Conservation (phyloP, 441 rosid genomes). For the Adansonia madagascariensis region DNA sequence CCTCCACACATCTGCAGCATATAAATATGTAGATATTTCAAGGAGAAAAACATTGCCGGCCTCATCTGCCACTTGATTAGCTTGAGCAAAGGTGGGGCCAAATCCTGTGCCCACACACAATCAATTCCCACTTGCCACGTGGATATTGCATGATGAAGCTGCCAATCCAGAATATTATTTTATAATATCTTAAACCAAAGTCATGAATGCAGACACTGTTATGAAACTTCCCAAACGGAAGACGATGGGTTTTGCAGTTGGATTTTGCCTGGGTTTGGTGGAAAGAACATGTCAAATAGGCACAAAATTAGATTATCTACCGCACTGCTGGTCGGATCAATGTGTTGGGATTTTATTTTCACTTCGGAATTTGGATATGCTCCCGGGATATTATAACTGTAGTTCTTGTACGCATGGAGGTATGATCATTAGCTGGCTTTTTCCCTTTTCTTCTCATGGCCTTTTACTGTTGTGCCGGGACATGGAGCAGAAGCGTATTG, state of each 20-base stretch:
- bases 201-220: conserved; percentile 1
- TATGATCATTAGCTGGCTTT: background rate
- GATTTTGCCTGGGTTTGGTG: conserved; percentile 31
- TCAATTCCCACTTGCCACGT: conserved; percentile 32
- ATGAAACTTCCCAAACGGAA: conserved; percentile 14
- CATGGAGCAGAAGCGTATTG: background rate
- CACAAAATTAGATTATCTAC: background rate
- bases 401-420: background rate
- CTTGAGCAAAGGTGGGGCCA: background rate
- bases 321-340: background rate
- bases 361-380: background rate
- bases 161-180: background rate
- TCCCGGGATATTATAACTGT: background rate
- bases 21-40: conserved; percentile 34
- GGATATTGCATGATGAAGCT: conserved; percentile 18
- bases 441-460: background rate
- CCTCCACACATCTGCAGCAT: conserved; percentile 21
- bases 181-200: background rate
- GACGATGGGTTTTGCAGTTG: conserved; percentile 9
- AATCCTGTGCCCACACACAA: background rate
- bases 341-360: conserved; percentile 4
- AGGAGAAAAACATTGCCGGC: conserved; percentile 17
- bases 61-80: conserved; percentile 28
- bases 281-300: conserved; percentile 21
- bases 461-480: background rate